A percentile compares a stretch with the other conserved stretches of the same genome.
Evolutionary conservation across 768 basidiomycete genomes (phyloP).

Genomic region (Pisolithus sp.): DNA sequence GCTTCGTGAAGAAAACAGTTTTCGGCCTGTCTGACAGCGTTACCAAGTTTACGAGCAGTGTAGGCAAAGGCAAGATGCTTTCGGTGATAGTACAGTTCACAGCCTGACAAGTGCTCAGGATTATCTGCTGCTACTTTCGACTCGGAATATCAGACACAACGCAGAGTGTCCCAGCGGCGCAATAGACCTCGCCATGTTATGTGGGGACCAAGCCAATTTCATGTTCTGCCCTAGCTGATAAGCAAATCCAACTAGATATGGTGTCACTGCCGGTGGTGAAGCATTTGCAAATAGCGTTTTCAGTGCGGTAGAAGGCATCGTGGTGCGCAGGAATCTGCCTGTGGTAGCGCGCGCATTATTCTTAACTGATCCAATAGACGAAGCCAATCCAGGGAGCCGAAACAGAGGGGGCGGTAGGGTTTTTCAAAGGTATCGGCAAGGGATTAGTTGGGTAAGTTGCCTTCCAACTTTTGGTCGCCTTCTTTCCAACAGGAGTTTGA

Average conservation of each 20-base stretch:
- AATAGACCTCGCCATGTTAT: conserved; percentile 97
- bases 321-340: conserved; percentile 44
- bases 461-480: background rate
- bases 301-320: conserved; percentile 92
- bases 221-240: background rate
- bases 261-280: conserved; percentile 91
- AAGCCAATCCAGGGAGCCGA: conserved; percentile 98
- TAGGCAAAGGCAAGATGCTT: conserved; percentile 73
- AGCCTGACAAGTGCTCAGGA: conserved; percentile 40
- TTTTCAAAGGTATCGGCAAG: conserved; percentile 97
- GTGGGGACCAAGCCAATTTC: conserved; percentile 34
- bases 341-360: background rate
- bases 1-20: conserved; percentile 97
- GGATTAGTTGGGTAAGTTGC: conserved; percentile 78
- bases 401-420: conserved; percentile 86
- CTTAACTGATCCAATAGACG: conserved; percentile 44
- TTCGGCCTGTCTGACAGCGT: conserved; percentile 94
- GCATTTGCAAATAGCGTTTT: conserved; percentile 91
- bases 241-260: conserved; percentile 52
- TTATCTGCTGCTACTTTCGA: conserved; percentile 96
- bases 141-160: conserved; percentile 86
- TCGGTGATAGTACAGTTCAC: background rate
- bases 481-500: background rate
- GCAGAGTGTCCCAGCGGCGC: conserved; percentile 82
- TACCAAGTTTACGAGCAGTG: conserved; percentile 96